Evolutionary conservation across 495 filamentous ascomycete genomes (phyloP).

Genomic region (Xylaria castorea): DNA sequence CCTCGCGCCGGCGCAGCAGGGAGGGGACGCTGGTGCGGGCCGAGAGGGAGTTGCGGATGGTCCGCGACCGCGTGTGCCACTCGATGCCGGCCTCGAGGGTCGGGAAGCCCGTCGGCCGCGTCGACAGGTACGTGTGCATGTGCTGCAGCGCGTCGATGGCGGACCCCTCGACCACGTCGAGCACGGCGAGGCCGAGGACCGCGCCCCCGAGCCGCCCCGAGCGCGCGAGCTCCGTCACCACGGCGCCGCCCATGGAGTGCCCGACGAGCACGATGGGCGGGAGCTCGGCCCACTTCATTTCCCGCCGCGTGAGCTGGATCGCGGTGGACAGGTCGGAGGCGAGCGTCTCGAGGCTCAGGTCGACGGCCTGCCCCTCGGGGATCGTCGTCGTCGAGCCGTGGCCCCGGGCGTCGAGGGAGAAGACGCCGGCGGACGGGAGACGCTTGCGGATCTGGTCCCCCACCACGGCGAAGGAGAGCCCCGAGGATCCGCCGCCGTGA

Average conservation of each 20-base stretch:
- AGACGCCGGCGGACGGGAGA: constrained; percentile 80
- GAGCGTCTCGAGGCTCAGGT: constrained; percentile 73
- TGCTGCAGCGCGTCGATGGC: constrained; percentile 90
- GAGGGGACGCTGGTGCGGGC: constrained; percentile 89
- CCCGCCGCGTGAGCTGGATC: constrained; percentile 64
- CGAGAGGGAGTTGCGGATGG: constrained; percentile 80
- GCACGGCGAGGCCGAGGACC: constrained; percentile 84
- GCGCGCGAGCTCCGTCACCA: constrained; percentile 84
- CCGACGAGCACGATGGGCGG: constrained; percentile 85
- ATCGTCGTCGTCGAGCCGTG: constrained; percentile 76
- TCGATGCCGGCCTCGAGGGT: constrained; percentile 81
- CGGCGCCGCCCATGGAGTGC: constrained; percentile 95
- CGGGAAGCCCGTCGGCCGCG: constrained; percentile 78
- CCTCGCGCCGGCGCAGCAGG: constrained; percentile 62
- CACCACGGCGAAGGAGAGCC: constrained; percentile 84
- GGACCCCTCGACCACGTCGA: constrained; percentile 92
- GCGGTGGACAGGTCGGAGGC: constrained; percentile 75
- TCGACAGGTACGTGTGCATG: constrained; percentile 91
- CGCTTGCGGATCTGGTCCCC: constrained; percentile 76
- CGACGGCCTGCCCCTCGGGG: constrained; percentile 49
- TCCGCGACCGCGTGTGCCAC: constrained; percentile 93
- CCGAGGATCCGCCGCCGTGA: constrained; percentile 89
- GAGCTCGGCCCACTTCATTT: constrained; percentile 72
- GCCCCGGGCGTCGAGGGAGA: constrained; percentile 83
- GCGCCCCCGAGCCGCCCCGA: constrained; percentile 66